Conservation (phyloP, 2,329 filamentous ascomycete species). For the Paecilomyces variotii region DNA sequence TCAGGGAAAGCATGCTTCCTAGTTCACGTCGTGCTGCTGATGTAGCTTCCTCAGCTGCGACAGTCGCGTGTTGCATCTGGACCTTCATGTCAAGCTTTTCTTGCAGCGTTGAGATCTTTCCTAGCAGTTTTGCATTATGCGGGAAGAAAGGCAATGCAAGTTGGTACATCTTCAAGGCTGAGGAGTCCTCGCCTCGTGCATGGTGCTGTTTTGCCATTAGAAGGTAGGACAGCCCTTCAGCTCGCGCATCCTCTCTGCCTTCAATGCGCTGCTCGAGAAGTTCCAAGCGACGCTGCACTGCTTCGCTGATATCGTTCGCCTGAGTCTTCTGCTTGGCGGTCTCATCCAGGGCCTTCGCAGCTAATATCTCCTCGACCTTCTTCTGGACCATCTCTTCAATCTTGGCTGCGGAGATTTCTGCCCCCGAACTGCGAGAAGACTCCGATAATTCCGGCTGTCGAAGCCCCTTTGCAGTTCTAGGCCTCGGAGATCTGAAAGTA, state of each 20-base stretch:
- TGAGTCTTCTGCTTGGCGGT: conserved; percentile 33
- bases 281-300: conserved; percentile 72
- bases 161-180: conserved; percentile 78
- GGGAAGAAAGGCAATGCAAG: conserved; percentile 79
- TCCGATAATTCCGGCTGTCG: conserved; percentile 24
- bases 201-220: conserved; percentile 91
- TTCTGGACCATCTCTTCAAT: conserved; percentile 90
- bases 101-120: conserved; percentile 48
- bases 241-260: conserved; percentile 63
- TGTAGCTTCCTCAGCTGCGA: conserved; percentile 8
- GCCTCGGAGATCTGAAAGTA: conserved; percentile 12
- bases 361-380: conserved; percentile 82
- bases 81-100: conserved; percentile 37
- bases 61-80: conserved; percentile 9
- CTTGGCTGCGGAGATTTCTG: conserved; percentile 58
- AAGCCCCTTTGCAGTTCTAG: conserved; percentile 44
- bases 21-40: conserved; percentile 14
- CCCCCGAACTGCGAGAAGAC: conserved; percentile 28
- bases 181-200: conserved; percentile 68
- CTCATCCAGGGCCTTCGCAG: conserved; percentile 60
- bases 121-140: conserved; percentile 64
- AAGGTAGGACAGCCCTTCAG: conserved; percentile 75
- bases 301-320: conserved; percentile 57
- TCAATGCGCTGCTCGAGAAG: conserved; percentile 82
- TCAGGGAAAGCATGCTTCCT: conserved; percentile 27